Evolutionary conservation across 768 basidiomycete genomes (phyloP).

Genomic region (Leccinum subgranulosum): DNA sequence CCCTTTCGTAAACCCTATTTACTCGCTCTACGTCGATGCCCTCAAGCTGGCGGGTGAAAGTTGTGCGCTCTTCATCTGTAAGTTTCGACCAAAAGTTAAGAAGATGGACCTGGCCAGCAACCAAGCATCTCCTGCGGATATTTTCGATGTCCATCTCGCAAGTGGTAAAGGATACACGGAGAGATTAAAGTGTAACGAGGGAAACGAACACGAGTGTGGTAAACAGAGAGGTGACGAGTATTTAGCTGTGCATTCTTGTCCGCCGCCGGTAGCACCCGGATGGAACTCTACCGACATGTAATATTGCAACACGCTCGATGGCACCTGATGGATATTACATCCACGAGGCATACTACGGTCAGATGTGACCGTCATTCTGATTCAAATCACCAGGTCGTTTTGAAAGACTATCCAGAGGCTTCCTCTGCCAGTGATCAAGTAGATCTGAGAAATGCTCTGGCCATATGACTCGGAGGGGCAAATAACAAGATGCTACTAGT

Average conservation of each 20-base stretch:
- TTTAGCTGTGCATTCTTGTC: constrained; percentile 13
- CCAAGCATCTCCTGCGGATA: constrained; percentile 62
- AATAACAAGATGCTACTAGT: too few species aligned
- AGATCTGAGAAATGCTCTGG: too few species aligned
- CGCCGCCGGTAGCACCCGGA: constrained; percentile 27
- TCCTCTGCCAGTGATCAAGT: too few species aligned
- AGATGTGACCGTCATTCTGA: too few species aligned
- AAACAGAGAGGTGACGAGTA: neutral
- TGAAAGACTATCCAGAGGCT: too few species aligned
- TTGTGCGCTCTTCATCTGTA: constrained; percentile 54
- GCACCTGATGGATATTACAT: too few species aligned
- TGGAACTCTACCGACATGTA: constrained; percentile 1
- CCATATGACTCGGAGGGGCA: too few species aligned
- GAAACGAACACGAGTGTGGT: neutral
- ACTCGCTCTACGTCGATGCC: constrained; percentile 86
- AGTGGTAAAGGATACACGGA: neutral
- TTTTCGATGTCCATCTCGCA: constrained; percentile 52
- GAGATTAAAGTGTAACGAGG: neutral
- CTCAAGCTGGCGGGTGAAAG: constrained; percentile 70
- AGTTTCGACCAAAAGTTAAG: constrained; percentile 84
- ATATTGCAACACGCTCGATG: constrained; percentile 4
- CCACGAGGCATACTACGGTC: too few species aligned
- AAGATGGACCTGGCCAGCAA: constrained; percentile 86
- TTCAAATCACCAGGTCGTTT: too few species aligned
- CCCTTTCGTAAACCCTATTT: constrained; percentile 81